Evolutionary conservation across 192 early-diverging fungal species (phyloP).

Genomic region (Jimgerdemannia lactiflua): DNA sequence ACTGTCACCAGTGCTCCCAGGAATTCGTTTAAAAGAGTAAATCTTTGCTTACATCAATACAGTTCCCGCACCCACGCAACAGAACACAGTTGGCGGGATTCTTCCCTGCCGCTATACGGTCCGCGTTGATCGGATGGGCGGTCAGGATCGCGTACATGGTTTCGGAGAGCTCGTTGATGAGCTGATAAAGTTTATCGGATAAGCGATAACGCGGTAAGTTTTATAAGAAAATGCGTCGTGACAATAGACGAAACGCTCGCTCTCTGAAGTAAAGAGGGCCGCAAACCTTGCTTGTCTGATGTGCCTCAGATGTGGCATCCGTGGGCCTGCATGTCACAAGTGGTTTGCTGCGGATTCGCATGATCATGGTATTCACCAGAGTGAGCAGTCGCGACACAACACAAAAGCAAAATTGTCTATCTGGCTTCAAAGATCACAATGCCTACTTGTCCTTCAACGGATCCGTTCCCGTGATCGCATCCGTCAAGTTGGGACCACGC

Average conservation of each 20-base stretch:
- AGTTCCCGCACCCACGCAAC: constrained; percentile 27
- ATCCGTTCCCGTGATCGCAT: constrained; percentile 32
- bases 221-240: background rate
- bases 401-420: no score
- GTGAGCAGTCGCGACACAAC: background rate
- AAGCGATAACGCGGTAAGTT: background rate
- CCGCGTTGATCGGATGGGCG: constrained; percentile 19
- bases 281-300: constrained; percentile 23
- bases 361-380: background rate
- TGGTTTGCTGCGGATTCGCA: constrained; percentile 2
- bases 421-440: background rate
- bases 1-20: background rate
- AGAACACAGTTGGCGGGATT: constrained; percentile 29
- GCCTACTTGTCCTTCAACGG: constrained; percentile 30
- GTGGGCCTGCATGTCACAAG: constrained; percentile 23
- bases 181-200: background rate
- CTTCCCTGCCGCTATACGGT: constrained; percentile 14
- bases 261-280: background rate
- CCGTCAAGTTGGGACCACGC: constrained; percentile 23
- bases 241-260: background rate
- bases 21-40: background rate
- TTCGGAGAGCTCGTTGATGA: constrained; percentile 27
- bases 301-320: constrained; percentile 9
- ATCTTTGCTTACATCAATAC: constrained; percentile 17
- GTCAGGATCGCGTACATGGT: constrained; percentile 8